Base-by-base conservation (phyloP, 2,329 filamentous ascomycete species). In the Apiospora sp. region DNA sequence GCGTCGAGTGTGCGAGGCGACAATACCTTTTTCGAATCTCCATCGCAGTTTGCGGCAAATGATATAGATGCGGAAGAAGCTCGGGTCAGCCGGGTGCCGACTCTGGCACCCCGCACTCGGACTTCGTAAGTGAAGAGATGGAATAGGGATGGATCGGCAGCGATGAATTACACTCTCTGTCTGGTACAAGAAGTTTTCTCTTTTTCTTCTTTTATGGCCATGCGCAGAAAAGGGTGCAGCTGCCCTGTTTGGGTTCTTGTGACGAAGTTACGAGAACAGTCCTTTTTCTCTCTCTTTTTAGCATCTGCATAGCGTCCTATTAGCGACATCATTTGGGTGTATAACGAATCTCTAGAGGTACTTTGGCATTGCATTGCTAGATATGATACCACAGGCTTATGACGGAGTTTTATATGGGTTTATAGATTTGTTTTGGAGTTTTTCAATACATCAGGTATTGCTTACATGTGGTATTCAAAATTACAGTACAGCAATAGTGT, bases 381-480 rank as follows among this genome's bases (percentile, higher is more conserved):
- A 41, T 37, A 64, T 64, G 58, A 64, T 64, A 64, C 19, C 34
- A 64, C 58, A 34, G 58, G 34, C 34, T 64, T 64, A 64, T 41
- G 58, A 64, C 58, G 58, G 58, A 64, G 58, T 64, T 64, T 64
- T 64, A 2, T 41, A 41, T 37, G 19, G 58, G 34, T 64, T 64
- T 37, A 41, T 37, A 41, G 13, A 41, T 64, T n/a, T 61, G 37
- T 41, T 61, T 12, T 3, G 16, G 14, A 13, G 14, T 58, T 61
- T 58, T 13, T 19, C 54, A 61, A 61, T 37, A 22, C 54, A 61
- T 37, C 19, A 13, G 37, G 22, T n/a, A n/a, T 61, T 61, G 30
- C 30, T 61, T 61, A 37, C 54, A n/a, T 37, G 54, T 61, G 19
- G 54, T 37, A 61, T 61, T 61, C 30, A n/a, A n/a, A 61, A 61